Evolutionary conservation across 2,329 filamentous ascomycete genomes (phyloP), one percentile per base, ranked within the genome.

Genomic region (Cladosporium phlei): DNA sequence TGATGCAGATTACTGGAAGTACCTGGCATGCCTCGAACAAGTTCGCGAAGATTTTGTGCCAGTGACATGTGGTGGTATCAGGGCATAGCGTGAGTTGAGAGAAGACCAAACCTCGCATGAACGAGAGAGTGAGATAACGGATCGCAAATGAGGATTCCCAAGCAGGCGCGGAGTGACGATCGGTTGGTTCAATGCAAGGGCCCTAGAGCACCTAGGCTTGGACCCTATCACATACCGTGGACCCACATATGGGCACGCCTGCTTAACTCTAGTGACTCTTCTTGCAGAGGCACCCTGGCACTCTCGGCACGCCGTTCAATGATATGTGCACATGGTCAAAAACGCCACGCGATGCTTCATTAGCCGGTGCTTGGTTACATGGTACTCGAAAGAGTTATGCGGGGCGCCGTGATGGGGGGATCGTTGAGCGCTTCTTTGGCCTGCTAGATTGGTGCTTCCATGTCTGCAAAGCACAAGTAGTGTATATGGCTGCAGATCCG

Each of bases 151-250:
- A 39, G 21, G 12, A 40, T 35, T 40, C 38, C 35, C 29, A 47
- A 34, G 45, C 35, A 47, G 45, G 38, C 32, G 45, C 45, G 45
- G 45, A 47, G 45, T 21, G 10, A 45, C 32, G 16, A 38, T 25
- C 5, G 40, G 21, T 46, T 24, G 44, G 44, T 27, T 40, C 28
- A 28, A 39, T 47, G 45, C 45, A 47, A 47, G 45, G 45, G 37
- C 44, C 35, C 44, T 30, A 38, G 20, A 20, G 44, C 35, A 39
- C 28, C 34, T 38, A 39, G 35, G 24, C 34, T 11, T 32, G 14
- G 44, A 47, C 45, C 45, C 45, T 47, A 17, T 47, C 45, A 47
- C 45, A 39, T 38, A 40, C 28, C 21, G 21, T 12, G 21, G 42
- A 45, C 32, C 42, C 42, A 45, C 42, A 22, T 29, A 37, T 45